Evolutionary conservation across 805 yeast species (phyloP), one percentile per base, ranked within the genome.

Genomic region (Candida ascalaphidarum): DNA sequence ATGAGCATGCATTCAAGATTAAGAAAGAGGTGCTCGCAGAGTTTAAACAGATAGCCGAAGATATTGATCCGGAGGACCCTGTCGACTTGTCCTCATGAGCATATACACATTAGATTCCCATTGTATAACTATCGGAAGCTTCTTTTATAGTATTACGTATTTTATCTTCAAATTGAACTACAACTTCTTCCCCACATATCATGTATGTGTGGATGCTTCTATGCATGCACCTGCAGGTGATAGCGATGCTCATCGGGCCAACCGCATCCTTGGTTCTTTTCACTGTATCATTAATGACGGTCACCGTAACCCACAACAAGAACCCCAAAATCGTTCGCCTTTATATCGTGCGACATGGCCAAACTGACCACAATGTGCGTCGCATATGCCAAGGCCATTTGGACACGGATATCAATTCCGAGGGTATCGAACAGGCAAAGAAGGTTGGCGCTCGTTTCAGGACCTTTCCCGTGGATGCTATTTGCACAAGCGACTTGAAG

Each of bases 281-380:
- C n/a, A n/a, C n/a, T n/a, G n/a, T n/a, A n/a, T n/a, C n/a, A n/a
- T n/a, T n/a, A n/a, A 47, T 46, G 52, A 46, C 52, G 8, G 31
- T 38, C 16, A 40, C 36, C 17, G 29, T 41, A 9, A 31, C 30
- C 2, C 34, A 46, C 22, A 70, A 68, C 39, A 40, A 41, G 2
- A 63, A 66, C 37, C 42, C 51, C 4, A 37, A 48, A 4, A 39
- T 52, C 7, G 47, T 72, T 2, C 57, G 81, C 15, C 42, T 81
- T 3, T 77, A 78, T 38, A 50, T 83, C 4, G 71, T 84, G 4
- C 71, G 95, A 43, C 95, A 84, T 43, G 95, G 95, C 2, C 92
- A 81, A 48, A 84, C 95, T 0, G 76, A 76, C 32, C 77, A 78
- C 51, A 84, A 84, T 46, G 63, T 65, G 21, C 47, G 66, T 29